Percentiles rank a stretch among this genome's conserved stretches.
These are phyloP conservation scores for Agaricus subrufescens DNA, from an alignment of 768 basidiomycete species.

Conservation along the genomic window DNA sequence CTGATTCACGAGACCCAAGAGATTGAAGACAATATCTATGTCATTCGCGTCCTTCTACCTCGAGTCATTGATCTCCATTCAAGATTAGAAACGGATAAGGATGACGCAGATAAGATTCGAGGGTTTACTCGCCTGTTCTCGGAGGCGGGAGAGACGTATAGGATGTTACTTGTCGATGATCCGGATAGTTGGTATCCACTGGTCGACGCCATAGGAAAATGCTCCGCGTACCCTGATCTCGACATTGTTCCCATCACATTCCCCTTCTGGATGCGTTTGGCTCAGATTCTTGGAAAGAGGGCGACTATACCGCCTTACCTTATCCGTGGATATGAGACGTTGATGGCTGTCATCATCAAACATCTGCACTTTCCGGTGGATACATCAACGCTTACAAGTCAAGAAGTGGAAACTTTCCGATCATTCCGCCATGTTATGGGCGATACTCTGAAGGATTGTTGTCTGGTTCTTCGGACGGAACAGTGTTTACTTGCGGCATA, in stretches of 20 bases:
- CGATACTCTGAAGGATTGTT: constrained; percentile 98
- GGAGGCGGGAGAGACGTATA: constrained; percentile 98
- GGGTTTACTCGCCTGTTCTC: constrained; percentile 89
- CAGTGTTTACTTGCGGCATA: constrained; percentile 78
- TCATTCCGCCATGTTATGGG: constrained; percentile 98
- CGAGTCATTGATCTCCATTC: constrained; percentile 73
- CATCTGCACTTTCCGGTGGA: constrained; percentile 93
- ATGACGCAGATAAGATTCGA: constrained; percentile 84
- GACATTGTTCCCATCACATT: constrained; percentile 98
- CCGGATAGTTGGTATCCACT: constrained; percentile 92
- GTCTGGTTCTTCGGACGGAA: constrained; percentile 85
- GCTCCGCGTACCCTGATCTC: constrained; percentile 88
- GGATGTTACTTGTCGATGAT: constrained; percentile 81
- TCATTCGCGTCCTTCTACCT: constrained; percentile 86
- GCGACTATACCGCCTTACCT: constrained; percentile 71
- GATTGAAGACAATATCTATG: constrained; percentile 86
- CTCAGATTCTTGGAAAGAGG: constrained; percentile 82
- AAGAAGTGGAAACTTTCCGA: constrained; percentile 92
- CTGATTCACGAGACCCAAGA: constrained; percentile 98
- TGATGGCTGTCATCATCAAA: constrained; percentile 81
- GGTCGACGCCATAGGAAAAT: constrained; percentile 90
- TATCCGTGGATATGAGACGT: constrained; percentile 73
- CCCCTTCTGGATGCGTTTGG: constrained; percentile 96
- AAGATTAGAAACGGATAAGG: constrained; percentile 51
- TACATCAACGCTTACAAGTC: constrained; percentile 53